phyloP scores from a whole-genome alignment of 2,329 filamentous ascomycete species.

The Alternaria tenuissima region DNA sequence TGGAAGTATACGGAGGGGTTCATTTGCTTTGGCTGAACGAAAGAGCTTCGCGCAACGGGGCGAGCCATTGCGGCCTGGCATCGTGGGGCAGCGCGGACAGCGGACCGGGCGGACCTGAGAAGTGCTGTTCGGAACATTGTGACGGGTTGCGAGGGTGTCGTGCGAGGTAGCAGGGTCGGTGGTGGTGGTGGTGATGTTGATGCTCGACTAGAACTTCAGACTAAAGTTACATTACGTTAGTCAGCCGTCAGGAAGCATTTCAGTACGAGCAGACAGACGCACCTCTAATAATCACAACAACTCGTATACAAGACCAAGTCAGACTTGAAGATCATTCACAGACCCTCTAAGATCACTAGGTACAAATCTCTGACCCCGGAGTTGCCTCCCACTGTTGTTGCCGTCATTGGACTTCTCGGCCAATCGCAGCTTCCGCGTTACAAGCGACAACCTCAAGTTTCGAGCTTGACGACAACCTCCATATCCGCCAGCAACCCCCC shows the following conservation, averaged over 20 bases:
- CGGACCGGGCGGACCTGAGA: slow-evolving; percentile 74
- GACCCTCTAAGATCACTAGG: background rate
- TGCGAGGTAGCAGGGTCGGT: slow-evolving; percentile 34
- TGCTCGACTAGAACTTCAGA: slow-evolving; percentile 33
- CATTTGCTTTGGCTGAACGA: slow-evolving; percentile 68
- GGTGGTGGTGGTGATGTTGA: slow-evolving; percentile 37
- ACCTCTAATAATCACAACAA: slow-evolving; percentile 9
- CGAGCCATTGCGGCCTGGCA: slow-evolving; percentile 62
- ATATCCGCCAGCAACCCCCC: slow-evolving; percentile 29
- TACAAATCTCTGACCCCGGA: slow-evolving; percentile 7
- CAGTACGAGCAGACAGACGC: slow-evolving; percentile 4
- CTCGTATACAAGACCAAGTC: background rate
- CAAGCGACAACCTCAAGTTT: slow-evolving; percentile 35
- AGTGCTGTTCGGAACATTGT: slow-evolving; percentile 91
- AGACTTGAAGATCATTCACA: background rate
- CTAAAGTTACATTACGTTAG: slow-evolving; percentile 27
- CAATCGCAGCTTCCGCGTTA: slow-evolving; percentile 42
- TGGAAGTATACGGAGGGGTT: slow-evolving; percentile 71
- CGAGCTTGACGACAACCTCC: slow-evolving; percentile 32
- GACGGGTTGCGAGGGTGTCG: slow-evolving; percentile 36
- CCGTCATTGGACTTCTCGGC: slow-evolving; percentile 33
- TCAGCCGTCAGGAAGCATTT: slow-evolving; percentile 19
- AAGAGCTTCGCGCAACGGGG: slow-evolving; percentile 67
- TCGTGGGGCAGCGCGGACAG: slow-evolving; percentile 53
- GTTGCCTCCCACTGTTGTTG: slow-evolving; percentile 27